Evolutionary conservation across 2,329 filamentous ascomycete species (phyloP).

Genomic region (Xylaria hypoxylon): DNA sequence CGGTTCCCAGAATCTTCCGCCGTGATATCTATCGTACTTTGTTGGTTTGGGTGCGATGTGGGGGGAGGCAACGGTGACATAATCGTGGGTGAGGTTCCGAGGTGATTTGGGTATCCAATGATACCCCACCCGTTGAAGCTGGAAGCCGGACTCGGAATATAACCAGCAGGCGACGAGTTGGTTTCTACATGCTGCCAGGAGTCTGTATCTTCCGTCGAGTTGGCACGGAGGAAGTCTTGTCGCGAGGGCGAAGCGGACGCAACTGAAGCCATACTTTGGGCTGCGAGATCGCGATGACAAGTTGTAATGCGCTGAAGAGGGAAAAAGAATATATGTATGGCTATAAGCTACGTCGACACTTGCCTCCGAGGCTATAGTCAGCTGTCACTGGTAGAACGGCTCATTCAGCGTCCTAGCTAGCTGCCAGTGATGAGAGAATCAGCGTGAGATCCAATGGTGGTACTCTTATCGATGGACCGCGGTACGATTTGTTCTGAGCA

Average conservation of each 20-base stretch:
- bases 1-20: slow-evolving; percentile 42
- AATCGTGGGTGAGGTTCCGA: slow-evolving; percentile 51
- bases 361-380: neutral
- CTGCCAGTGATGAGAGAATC: neutral
- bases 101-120: slow-evolving; percentile 54
- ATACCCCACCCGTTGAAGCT: slow-evolving; percentile 65
- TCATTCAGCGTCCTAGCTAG: slow-evolving; percentile 1
- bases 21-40: slow-evolving; percentile 48
- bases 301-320: slow-evolving; percentile 1
- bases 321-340: too few species aligned
- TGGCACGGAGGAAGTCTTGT: slow-evolving; percentile 45
- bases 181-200: slow-evolving; percentile 52
- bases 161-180: slow-evolving; percentile 53
- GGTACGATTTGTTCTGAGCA: neutral
- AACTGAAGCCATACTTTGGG: slow-evolving; percentile 49
- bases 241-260: slow-evolving; percentile 50
- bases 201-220: slow-evolving; percentile 51
- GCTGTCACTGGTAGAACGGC: neutral
- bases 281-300: slow-evolving; percentile 8
- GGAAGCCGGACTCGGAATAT: slow-evolving; percentile 63
- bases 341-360: slow-evolving; percentile 11
- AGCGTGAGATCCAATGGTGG: neutral
- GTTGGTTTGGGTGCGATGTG: slow-evolving; percentile 51
- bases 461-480: slow-evolving; percentile 8
- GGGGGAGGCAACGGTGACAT: slow-evolving; percentile 58